Conservation (phyloP, 805 yeast genomes). For the Candida mattraensis region DNA sequence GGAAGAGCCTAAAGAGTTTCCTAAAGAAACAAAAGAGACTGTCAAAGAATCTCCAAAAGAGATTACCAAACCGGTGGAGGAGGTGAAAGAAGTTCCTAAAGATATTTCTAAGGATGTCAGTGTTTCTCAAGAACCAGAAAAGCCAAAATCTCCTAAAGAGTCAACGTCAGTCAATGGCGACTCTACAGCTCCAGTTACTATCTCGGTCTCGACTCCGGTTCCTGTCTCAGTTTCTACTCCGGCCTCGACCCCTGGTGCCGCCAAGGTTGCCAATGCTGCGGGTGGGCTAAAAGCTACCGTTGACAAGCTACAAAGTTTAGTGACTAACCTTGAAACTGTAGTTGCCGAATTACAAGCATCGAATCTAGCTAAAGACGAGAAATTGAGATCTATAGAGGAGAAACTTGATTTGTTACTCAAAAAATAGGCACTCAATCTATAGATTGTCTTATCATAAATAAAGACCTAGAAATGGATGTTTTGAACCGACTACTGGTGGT, state of each 20-base stretch:
- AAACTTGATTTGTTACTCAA: conserved; percentile 57
- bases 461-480: background rate
- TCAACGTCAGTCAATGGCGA: conserved; percentile 1
- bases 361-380: conserved; percentile 64
- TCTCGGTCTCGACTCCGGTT: background rate
- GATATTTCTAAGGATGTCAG: too few species aligned
- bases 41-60: conserved; percentile 6
- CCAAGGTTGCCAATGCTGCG: conserved; percentile 40
- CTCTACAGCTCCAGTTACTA: background rate
- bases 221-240: too few species aligned
- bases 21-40: conserved; percentile 1
- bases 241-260: conserved; percentile 37
- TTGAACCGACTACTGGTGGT: too few species aligned
- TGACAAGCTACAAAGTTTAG: conserved; percentile 62
- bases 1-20: conserved; percentile 16
- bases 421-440: conserved; percentile 36
- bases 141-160: too few species aligned
- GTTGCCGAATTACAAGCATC: conserved; percentile 51
- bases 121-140: too few species aligned
- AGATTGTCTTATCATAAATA: background rate
- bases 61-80: conserved; percentile 1
- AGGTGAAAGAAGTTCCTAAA: background rate
- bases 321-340: conserved; percentile 54
- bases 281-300: conserved; percentile 71
- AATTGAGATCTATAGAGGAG: conserved; percentile 54